Percentiles rank a stretch among this genome's conserved stretches.
Conservation (phyloP, 129 eudicot species). For the Helianthus tuberosus region DNA sequence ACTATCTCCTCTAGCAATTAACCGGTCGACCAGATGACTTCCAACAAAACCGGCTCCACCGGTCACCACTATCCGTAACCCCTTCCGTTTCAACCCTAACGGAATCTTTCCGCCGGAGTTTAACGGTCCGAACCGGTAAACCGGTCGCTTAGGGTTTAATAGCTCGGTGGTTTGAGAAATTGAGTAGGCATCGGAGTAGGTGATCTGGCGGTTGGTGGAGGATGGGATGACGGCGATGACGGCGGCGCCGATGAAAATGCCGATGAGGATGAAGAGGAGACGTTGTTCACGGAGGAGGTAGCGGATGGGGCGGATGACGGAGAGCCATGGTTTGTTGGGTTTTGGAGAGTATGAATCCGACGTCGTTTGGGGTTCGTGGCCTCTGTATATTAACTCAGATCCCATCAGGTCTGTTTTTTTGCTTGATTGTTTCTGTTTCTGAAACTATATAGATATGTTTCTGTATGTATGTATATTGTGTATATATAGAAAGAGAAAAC, state of each 20-base stretch:
- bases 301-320: slow-evolving; percentile 53
- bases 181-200: slow-evolving; percentile 26
- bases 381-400: slow-evolving; percentile 46
- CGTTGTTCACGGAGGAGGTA: slow-evolving; percentile 45
- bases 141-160: slow-evolving; percentile 22
- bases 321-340: slow-evolving; percentile 68
- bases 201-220: slow-evolving; percentile 24
- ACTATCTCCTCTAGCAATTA: slow-evolving; percentile 79
- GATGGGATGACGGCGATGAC: slow-evolving; percentile 49
- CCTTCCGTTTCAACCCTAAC: slow-evolving; percentile 68
- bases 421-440: neutral
- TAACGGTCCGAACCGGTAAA: slow-evolving; percentile 42
- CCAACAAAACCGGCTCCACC: slow-evolving; percentile 98
- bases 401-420: slow-evolving; percentile 27
- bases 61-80: slow-evolving; percentile 77
- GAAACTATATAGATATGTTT: neutral
- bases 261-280: slow-evolving; percentile 33
- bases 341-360: slow-evolving; percentile 37
- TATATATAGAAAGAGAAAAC: neutral
- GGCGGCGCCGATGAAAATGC: slow-evolving; percentile 41
- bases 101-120: slow-evolving; percentile 74
- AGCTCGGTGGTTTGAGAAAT: slow-evolving; percentile 23
- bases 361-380: slow-evolving; percentile 41
- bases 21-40: slow-evolving; percentile 81
- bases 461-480: neutral